These are phyloP conservation scores for Stramenopiles sp. DNA, from an alignment of 352 stramenopile species.

Conservation along the genomic window DNA sequence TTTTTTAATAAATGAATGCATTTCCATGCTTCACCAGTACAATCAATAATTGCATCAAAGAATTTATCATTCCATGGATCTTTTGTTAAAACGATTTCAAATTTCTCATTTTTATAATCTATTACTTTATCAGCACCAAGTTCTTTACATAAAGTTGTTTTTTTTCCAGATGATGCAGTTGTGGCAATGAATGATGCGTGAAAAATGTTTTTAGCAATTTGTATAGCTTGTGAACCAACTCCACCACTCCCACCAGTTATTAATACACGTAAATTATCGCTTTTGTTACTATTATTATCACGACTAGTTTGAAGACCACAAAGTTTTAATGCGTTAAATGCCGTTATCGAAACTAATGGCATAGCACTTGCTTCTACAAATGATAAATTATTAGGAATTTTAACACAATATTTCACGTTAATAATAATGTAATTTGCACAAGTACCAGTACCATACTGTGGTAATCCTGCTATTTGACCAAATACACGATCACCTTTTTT, in stretches of 20 bases:
- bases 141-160: constrained; percentile 22
- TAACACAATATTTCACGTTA: too few species aligned
- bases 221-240: constrained; percentile 29
- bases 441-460: constrained; percentile 14
- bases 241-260: constrained; percentile 28
- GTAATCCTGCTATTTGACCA: constrained; percentile 20
- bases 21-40: constrained; percentile 19
- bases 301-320: too few species aligned
- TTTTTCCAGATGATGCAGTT: constrained; percentile 21
- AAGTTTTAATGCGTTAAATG: constrained; percentile 20
- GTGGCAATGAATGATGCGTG: constrained; percentile 21
- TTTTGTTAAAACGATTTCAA: constrained; percentile 21
- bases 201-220: constrained; percentile 28
- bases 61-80: too few species aligned
- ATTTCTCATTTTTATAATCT: constrained; percentile 28
- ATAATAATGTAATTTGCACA: constrained; percentile 19
- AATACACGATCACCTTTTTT: constrained; percentile 22
- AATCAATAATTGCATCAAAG: constrained; percentile 23
- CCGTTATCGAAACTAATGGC: constrained; percentile 22
- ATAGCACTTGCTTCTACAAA: too few species aligned
- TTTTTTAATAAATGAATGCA: constrained; percentile 11
- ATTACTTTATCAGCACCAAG: constrained; percentile 27
- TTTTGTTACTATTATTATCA: too few species aligned
- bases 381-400: too few species aligned
- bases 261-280: constrained; percentile 19